Evolutionary conservation across 2,329 filamentous ascomycete species (phyloP).

Genomic region (Pyrenochaeta sp.): DNA sequence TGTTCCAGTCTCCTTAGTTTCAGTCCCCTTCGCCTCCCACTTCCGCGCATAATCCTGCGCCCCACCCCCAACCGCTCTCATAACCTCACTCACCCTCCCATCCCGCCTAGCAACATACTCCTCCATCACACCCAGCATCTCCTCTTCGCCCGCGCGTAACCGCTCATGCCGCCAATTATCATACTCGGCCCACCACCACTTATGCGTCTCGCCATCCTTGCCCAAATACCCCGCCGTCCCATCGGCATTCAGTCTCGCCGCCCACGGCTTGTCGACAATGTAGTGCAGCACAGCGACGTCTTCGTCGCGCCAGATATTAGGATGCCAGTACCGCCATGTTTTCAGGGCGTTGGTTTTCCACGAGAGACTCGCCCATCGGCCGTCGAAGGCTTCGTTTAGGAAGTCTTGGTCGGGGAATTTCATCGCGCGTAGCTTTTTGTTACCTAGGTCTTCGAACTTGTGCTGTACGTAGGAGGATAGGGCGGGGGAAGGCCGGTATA

Average conservation of each 20-base stretch:
- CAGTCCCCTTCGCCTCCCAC: constrained; percentile 18
- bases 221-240: constrained; percentile 59
- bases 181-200: constrained; percentile 63
- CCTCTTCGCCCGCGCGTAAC: constrained; percentile 23
- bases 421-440: constrained; percentile 50
- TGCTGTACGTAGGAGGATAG: constrained; percentile 53
- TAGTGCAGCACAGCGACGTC: constrained; percentile 61
- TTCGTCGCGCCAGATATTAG: constrained; percentile 60
- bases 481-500: constrained; percentile 55
- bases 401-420: constrained; percentile 65
- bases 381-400: constrained; percentile 58
- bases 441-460: constrained; percentile 52
- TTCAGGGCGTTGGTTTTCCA: constrained; percentile 65
- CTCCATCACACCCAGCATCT: constrained; percentile 26
- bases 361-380: constrained; percentile 54
- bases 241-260: constrained; percentile 51
- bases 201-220: constrained; percentile 61
- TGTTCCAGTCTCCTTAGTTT: no score
- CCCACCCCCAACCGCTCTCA: constrained; percentile 42
- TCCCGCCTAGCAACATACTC: constrained; percentile 34
- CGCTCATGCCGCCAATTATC: constrained; percentile 51
- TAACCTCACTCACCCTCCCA: constrained; percentile 34
- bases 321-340: constrained; percentile 63
- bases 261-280: constrained; percentile 66
- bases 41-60: constrained; percentile 45